Conservation (phyloP, 257 asterid genomes). For the Solanum microdontum region DNA sequence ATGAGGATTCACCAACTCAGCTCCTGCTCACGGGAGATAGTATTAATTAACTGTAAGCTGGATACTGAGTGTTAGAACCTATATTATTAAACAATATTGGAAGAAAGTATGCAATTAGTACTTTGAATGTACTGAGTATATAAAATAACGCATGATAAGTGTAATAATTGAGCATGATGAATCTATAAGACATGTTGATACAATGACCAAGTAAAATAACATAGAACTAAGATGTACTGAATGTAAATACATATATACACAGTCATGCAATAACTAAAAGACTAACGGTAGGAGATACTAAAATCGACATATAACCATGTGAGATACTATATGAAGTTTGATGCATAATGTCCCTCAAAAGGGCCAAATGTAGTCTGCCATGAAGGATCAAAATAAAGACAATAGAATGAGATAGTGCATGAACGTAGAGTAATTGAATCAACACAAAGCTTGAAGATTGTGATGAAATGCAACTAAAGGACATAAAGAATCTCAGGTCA, state of each 20-base stretch:
- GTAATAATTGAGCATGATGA: not conserved
- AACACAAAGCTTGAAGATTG: too few species aligned
- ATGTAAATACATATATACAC: not conserved
- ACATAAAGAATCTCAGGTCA: too few species aligned
- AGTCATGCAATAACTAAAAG: not conserved
- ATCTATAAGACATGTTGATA: not conserved
- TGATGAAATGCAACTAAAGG: too few species aligned
- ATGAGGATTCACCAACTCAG: not conserved
- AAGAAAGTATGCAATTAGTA: not conserved
- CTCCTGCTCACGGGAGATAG: not conserved
- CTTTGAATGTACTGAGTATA: not conserved
- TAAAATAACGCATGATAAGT: not conserved
- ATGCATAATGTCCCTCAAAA: too few species aligned
- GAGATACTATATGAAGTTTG: not conserved
- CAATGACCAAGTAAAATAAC: not conserved
- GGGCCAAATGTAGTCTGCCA: too few species aligned
- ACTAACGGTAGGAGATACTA: not conserved
- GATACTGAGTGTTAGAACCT: not conserved
- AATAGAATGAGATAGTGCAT: too few species aligned
- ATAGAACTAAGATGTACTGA: too few species aligned
- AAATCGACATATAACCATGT: not conserved
- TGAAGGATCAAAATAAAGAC: too few species aligned
- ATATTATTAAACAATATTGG: not conserved
- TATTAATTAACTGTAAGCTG: not conserved
- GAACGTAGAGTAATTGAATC: too few species aligned